Evolutionary conservation across 495 filamentous ascomycete species (phyloP), one percentile per base, ranked within the genome.

Genomic region (Glarea lozoyensis): DNA sequence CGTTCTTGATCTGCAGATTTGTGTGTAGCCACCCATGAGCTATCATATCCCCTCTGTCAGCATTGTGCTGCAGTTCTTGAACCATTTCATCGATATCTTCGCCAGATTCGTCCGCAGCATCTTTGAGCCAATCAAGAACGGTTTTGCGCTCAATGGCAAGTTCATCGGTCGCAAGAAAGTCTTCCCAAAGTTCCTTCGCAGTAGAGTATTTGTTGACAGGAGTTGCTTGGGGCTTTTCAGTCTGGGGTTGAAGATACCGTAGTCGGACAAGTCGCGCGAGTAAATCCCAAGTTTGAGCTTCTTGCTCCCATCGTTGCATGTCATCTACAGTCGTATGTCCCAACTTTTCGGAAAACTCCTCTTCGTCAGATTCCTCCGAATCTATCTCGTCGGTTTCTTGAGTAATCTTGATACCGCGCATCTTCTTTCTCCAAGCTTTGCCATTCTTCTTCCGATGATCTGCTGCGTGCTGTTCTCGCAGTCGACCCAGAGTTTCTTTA

Each of bases 11-110:
- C 13, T 81, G 79, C 53, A 83, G 80, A 48, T 86, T 85, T 1
- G 93, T 94, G 56, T 93, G 84, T 18, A 96, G 71, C 89, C 89
- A 95, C 19, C 90, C 88, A 56, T 86, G 78, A 10, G 84, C 76
- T 65, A 89, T 83, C 1, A 84, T 77, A 40, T 78, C 72, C 2
- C 69, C 67, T 49, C 54, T 76, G 66, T 66, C 78, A 61, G 57
- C 80, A 65, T 66, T 80, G 60, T 60, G 85, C 75, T 63, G 83
- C 57, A 88, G 74, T 49, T 86, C 76, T 43, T 78, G 71, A 39
- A 88, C 81, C 16, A 93, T 63, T 11, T 76, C 64, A 39, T 88
- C 79, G n/a, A 94, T 76, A 53, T 85, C 81, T 40, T 72, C 75
- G 10, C 70, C 70, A 13, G 72, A 70, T 18, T 69, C 73, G 11